Conservation (phyloP, 352 stramenopile species). For the Globisporangium paroecandrum region DNA sequence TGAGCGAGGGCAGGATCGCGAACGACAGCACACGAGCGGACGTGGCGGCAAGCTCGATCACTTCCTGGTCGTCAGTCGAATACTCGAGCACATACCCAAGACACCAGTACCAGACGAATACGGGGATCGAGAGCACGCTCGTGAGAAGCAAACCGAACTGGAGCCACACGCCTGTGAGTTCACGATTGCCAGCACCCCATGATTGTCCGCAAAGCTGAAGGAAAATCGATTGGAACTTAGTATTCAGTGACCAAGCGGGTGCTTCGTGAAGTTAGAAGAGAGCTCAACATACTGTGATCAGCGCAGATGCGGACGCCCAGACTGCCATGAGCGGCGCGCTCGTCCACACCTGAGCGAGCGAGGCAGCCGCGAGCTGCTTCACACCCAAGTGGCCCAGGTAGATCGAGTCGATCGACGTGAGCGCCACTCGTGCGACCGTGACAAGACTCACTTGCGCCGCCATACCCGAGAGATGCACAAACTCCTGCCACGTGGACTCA, state of each 20-base stretch:
- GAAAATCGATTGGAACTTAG: background rate
- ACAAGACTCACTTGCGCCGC: conserved; percentile 60
- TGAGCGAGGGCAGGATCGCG: conserved; percentile 53
- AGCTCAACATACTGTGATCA: conserved; percentile 47
- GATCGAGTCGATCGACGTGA: conserved; percentile 68
- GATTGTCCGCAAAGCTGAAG: conserved; percentile 64
- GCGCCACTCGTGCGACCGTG: conserved; percentile 54
- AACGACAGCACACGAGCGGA: conserved; percentile 65
- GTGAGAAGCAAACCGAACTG: conserved; percentile 65
- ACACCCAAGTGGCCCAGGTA: conserved; percentile 81
- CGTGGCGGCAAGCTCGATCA: conserved; percentile 48
- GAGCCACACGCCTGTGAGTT: conserved; percentile 72
- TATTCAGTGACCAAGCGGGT: background rate
- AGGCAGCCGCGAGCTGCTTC: conserved; percentile 60
- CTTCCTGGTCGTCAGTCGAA: conserved; percentile 54
- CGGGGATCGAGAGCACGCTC: conserved; percentile 47
- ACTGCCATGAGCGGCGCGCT: conserved; percentile 60
- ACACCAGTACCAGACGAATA: conserved; percentile 73
- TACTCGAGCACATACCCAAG: conserved; percentile 55
- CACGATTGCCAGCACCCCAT: conserved; percentile 60
- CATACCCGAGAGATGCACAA: conserved; percentile 56
- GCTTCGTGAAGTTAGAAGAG: background rate
- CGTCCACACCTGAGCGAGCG: conserved; percentile 70
- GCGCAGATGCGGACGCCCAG: conserved; percentile 52
- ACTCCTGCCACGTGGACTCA: conserved; percentile 45